Percentiles rank a stretch among this genome's conserved stretches.
Evolutionary conservation across 2,329 filamentous ascomycete genomes (phyloP).

Genomic region (Sclerotinia glacialis): DNA sequence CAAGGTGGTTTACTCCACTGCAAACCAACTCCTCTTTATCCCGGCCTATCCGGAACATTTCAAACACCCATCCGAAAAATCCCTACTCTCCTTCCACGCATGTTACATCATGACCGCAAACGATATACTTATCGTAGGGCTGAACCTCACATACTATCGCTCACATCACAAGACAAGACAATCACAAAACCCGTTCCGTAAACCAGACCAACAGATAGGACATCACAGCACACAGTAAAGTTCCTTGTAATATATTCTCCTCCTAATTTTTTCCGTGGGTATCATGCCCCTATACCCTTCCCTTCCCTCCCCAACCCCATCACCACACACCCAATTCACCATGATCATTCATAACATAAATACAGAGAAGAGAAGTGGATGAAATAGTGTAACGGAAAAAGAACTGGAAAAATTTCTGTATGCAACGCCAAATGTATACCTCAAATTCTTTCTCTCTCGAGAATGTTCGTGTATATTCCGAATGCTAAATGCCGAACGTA

Average conservation of each 20-base stretch:
- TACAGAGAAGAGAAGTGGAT: neutral
- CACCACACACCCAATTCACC: neutral
- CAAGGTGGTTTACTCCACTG: too few species aligned
- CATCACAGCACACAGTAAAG: neutral
- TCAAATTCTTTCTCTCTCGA: neutral
- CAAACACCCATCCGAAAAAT: too few species aligned
- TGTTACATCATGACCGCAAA: too few species aligned
- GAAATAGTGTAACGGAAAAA: neutral
- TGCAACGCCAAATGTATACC: constrained; percentile 9
- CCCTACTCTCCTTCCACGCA: too few species aligned
- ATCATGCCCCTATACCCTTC: neutral
- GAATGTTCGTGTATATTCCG: neutral
- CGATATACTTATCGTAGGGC: too few species aligned
- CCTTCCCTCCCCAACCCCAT: neutral
- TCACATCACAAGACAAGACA: too few species aligned
- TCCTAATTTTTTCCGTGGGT: neutral
- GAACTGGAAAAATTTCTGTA: neutral
- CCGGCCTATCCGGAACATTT: too few species aligned
- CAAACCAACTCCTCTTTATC: too few species aligned
- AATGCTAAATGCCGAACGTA: neutral
- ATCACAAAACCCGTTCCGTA: too few species aligned
- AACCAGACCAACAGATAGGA: too few species aligned
- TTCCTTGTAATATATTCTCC: neutral
- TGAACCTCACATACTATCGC: too few species aligned
- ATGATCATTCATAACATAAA: neutral